Conservation (phyloP, 2,329 filamentous ascomycete species). For the Aspergillus japonicus region DNA sequence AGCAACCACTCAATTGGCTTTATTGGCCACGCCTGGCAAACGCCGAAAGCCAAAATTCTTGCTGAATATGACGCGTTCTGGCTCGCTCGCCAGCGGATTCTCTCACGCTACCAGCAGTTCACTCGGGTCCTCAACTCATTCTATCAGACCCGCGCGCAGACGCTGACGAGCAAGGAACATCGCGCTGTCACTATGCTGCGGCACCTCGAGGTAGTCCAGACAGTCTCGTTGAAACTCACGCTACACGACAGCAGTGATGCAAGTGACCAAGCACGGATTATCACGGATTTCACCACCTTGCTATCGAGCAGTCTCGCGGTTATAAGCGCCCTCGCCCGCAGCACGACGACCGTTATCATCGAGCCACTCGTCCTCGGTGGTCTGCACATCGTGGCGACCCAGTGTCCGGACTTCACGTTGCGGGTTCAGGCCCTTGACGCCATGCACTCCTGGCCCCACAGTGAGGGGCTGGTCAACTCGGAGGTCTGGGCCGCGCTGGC, state of each 20-base stretch:
- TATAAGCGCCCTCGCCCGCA: conserved; percentile 4
- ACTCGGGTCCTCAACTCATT: background rate
- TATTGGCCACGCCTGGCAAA: conserved; percentile 15
- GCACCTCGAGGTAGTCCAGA: conserved; percentile 8
- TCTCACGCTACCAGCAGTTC: background rate
- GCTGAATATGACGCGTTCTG: conserved; percentile 7
- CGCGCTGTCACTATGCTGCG: conserved; percentile 7
- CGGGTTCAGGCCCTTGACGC: conserved; percentile 14
- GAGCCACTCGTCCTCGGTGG: conserved; percentile 14
- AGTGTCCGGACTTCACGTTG: conserved; percentile 15
- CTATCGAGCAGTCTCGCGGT: conserved; percentile 5
- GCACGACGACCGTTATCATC: conserved; percentile 10
- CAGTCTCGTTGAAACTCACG: conserved; percentile 11
- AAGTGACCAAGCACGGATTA: background rate
- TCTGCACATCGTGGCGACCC: conserved; percentile 14
- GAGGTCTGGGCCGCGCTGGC: conserved; percentile 12
- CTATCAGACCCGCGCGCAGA: background rate
- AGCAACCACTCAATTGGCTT: conserved; percentile 13
- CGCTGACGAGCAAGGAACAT: conserved; percentile 2
- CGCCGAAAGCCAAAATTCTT: conserved; percentile 5
- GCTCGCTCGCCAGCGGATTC: background rate
- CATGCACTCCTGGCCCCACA: conserved; percentile 15
- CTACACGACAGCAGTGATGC: conserved; percentile 10
- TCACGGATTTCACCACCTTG: conserved; percentile 6
- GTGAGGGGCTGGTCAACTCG: conserved; percentile 19